Percentiles rank a stretch among this genome's conserved stretches.
These are phyloP conservation scores for Rhodocollybia butyracea DNA, from an alignment of 768 basidiomycete species.

Conservation along the genomic window DNA sequence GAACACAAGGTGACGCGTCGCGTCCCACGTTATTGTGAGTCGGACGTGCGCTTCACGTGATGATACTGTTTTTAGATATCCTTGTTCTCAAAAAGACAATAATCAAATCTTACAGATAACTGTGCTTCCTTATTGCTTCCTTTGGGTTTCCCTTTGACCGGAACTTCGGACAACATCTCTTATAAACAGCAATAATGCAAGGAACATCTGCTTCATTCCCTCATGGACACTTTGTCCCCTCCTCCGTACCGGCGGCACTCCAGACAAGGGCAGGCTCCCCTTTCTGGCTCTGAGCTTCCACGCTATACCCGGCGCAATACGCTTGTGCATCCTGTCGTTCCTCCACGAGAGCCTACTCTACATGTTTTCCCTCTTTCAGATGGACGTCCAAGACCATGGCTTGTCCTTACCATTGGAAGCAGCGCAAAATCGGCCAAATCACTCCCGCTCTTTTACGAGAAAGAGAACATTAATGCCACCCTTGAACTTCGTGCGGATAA, in stretches of 20 bases:
- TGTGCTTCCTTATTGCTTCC: neutral
- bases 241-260: constrained; percentile 50
- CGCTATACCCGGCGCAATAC: constrained; percentile 48
- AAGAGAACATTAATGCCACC: constrained; percentile 45
- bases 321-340: constrained; percentile 32
- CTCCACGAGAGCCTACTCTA: constrained; percentile 45
- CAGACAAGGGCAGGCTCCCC: constrained; percentile 49
- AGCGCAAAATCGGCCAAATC: constrained; percentile 51
- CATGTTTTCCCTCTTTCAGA: constrained; percentile 41
- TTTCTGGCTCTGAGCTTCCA: constrained; percentile 42
- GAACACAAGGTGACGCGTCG: no score
- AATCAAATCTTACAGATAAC: neutral
- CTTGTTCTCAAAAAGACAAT: neutral
- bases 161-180: neutral
- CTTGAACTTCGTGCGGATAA: constrained; percentile 46
- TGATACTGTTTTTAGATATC: constrained; percentile 5
- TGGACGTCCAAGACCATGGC: constrained; percentile 40
- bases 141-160: neutral
- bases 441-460: constrained; percentile 51
- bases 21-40: constrained; percentile 5
- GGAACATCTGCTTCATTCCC: neutral
- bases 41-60: constrained; percentile 5
- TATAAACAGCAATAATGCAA: neutral
- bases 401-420: constrained; percentile 44
- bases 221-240: constrained; percentile 32